A percentile compares a stretch with the other conserved stretches of the same genome.
These are phyloP conservation scores for Termitomyces sp. DNA, from an alignment of 1,284 basidiomycete genomes.

Conservation along the genomic window DNA sequence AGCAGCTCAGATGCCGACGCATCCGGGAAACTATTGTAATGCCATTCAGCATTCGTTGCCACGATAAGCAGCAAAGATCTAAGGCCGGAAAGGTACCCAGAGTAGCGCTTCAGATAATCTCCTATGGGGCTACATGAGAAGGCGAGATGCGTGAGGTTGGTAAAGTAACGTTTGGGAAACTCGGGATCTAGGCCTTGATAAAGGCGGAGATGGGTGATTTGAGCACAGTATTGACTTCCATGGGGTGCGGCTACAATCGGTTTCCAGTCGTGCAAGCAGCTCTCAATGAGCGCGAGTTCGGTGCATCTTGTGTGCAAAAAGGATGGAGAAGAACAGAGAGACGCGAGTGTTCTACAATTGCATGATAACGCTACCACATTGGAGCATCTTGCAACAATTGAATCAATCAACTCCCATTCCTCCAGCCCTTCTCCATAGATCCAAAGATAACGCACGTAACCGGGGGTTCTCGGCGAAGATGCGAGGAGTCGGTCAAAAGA, in stretches of 20 bases:
- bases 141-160: slow-evolving; percentile 22
- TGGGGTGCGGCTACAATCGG: slow-evolving; percentile 9
- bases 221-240: slow-evolving; percentile 12
- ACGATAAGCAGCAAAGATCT: slow-evolving; percentile 18
- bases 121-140: slow-evolving; percentile 15
- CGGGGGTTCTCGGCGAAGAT: slow-evolving; percentile 6
- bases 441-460: slow-evolving; percentile 24
- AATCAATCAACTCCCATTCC: slow-evolving; percentile 10
- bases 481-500: slow-evolving; percentile 19
- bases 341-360: slow-evolving; percentile 17
- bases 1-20: slow-evolving; percentile 10
- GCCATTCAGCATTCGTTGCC: slow-evolving; percentile 20
- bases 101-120: slow-evolving; percentile 7
- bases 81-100: slow-evolving; percentile 5
- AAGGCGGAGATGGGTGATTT: slow-evolving; percentile 24
- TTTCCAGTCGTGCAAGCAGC: slow-evolving; percentile 17
- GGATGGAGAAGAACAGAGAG: slow-evolving; percentile 14
- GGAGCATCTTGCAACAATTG: slow-evolving; percentile 17
- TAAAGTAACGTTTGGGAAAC: slow-evolving; percentile 17
- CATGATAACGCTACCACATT: slow-evolving; percentile 22
- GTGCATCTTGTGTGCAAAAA: slow-evolving; percentile 11
- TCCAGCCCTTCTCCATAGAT: slow-evolving; percentile 17
- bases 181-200: slow-evolving; percentile 15
- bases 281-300: slow-evolving; percentile 9
- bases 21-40: slow-evolving; percentile 9